These are phyloP conservation scores for Dicorynia guianensis DNA, from an alignment of 306 rosid species.

Conservation along the genomic window DNA sequence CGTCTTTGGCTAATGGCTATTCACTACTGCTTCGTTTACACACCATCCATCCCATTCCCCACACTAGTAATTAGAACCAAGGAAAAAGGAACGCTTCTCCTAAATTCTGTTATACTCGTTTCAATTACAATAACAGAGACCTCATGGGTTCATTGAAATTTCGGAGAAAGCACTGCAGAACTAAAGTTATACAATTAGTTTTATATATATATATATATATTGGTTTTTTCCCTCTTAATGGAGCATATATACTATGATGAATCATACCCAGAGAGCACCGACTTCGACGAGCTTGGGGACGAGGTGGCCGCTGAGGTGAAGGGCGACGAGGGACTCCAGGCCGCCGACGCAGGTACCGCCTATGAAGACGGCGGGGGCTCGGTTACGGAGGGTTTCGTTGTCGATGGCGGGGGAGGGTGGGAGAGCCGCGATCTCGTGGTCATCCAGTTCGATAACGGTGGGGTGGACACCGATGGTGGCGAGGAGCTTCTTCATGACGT, in stretches of 20 bases:
- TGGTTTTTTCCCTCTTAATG: background rate
- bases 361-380: slow-evolving; percentile 76
- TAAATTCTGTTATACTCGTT: slow-evolving; percentile 7
- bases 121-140: slow-evolving; percentile 6
- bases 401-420: slow-evolving; percentile 36
- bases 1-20: background rate
- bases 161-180: slow-evolving; percentile 5
- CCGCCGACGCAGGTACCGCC: slow-evolving; percentile 87
- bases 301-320: slow-evolving; percentile 93
- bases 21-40: no score
- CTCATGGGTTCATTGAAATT: slow-evolving; percentile 3
- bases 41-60: no score
- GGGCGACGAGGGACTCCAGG: slow-evolving; percentile 90
- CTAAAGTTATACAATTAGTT: slow-evolving; percentile 52
- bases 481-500: slow-evolving; percentile 97
- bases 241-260: background rate
- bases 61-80: background rate
- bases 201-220: background rate
- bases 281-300: slow-evolving; percentile 88
- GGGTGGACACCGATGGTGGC: slow-evolving; percentile 92
- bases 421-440: slow-evolving; percentile 83
- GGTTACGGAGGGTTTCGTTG: slow-evolving; percentile 35
- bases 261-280: slow-evolving; percentile 83
- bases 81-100: background rate
- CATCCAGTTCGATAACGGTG: slow-evolving; percentile 93